Base-by-base conservation (phyloP, 257 asterid species). In the Fraxinus excelsior region DNA sequence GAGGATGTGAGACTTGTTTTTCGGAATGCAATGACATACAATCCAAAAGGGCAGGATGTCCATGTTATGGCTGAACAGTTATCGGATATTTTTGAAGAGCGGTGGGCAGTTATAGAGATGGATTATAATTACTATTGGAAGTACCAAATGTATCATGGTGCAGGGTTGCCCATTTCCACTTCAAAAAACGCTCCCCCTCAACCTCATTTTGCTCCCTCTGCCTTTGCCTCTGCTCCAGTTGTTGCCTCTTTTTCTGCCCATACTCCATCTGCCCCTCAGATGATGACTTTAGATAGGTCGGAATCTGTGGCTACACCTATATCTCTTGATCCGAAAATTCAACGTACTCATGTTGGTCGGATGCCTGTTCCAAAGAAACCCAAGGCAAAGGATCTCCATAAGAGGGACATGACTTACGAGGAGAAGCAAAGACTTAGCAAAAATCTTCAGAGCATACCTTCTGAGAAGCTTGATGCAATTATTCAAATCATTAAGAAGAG, bases 341-440 rank as follows among this genome's bases (percentile, higher is more conserved):
- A 79, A 51, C 77, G 89, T 28, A 77, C 88, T 71, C 86, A 86
- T 82, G 83, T 70, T 74, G 92, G 82, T 42, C 86, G 99, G 80
- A 88, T 91, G 3, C 96, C 99, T 34, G 93, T 46, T 76, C 97
- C 92, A 1, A 91, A 87, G 88, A 94, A 95, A 82, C 99, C 99
- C 29, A 95, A 95, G 86, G 99, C 99, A 12, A 95, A 88, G 86
- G 98, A 94, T 86, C 93, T 84, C 29, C 77, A 94, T 76, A 94
- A 94, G 84, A 85, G 98, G 88, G 98, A 92, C 84, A 95, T 95
- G 99, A 91, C 99, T 70, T 86, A 83, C 71, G 98, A 95, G 29
- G 99, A 95, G 91, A 95, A 95, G 84, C 98, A 92, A 83, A 95
- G 87, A 77, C 99, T 95, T 67, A 92, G 98, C 89, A 81, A 88